phyloP scores from a whole-genome alignment of 1,139 yeast genomes.

The Yamadazyma taylorii region DNA sequence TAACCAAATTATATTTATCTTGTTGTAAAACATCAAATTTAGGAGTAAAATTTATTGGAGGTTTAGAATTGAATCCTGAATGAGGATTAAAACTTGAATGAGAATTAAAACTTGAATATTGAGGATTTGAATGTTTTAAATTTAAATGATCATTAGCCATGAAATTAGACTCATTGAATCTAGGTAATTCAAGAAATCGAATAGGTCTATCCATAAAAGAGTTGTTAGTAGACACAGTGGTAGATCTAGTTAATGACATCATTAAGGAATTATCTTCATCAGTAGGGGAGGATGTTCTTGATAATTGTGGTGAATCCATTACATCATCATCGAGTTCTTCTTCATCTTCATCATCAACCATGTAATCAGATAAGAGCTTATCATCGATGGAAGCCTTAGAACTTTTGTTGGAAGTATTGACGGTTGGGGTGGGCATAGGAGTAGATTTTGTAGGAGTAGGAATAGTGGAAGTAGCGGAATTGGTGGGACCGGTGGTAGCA shows the following conservation, averaged over 20 bases:
- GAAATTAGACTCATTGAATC: slow-evolving; percentile 11
- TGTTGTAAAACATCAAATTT: slow-evolving; percentile 28
- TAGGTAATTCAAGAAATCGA: slow-evolving; percentile 31
- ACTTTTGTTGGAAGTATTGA: too few species aligned
- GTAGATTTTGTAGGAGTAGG: too few species aligned
- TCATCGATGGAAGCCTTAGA: slow-evolving; percentile 1
- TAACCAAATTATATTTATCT: slow-evolving; percentile 43
- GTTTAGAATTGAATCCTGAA: slow-evolving; percentile 3
- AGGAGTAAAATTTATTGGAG: slow-evolving; percentile 8
- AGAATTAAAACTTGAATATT: too few species aligned
- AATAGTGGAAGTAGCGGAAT: too few species aligned
- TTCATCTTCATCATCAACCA: slow-evolving; percentile 15
- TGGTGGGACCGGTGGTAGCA: too few species aligned
- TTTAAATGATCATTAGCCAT: slow-evolving; percentile 1
- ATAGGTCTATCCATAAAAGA: slow-evolving; percentile 19
- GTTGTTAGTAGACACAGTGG: slow-evolving; percentile 40
- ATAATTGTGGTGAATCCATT: slow-evolving; percentile 31
- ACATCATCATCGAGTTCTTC: slow-evolving; percentile 22
- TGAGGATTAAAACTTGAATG: too few species aligned
- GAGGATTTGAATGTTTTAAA: too few species aligned
- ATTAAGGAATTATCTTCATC: slow-evolving; percentile 38
- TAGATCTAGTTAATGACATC: slow-evolving; percentile 44
- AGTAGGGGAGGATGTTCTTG: slow-evolving; percentile 42
- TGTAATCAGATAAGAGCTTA: slow-evolving; percentile 4
- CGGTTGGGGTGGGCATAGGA: too few species aligned